Percentiles rank a stretch among this genome's conserved stretches.
Conservation (phyloP, 1,139 yeast species). For the Taiozyma sp. region DNA sequence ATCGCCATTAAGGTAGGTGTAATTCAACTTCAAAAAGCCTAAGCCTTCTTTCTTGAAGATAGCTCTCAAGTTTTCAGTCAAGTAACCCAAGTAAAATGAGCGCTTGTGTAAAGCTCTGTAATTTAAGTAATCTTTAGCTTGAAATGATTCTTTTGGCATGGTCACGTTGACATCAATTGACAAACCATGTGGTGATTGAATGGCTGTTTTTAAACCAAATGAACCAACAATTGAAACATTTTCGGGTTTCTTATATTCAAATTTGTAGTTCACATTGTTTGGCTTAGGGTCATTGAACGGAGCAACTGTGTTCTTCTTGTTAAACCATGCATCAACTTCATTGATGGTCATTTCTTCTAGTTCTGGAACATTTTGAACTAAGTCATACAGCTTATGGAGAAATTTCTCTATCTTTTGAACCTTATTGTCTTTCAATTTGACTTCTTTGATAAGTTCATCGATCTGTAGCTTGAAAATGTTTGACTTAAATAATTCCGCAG, state of each 20-base stretch:
- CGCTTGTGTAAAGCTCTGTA: slow-evolving; percentile 88
- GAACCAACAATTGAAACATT: slow-evolving; percentile 82
- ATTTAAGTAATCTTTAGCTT: slow-evolving; percentile 84
- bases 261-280: slow-evolving; percentile 59
- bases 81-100: slow-evolving; percentile 77
- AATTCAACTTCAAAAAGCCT: slow-evolving; percentile 45
- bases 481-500: slow-evolving; percentile 90
- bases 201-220: slow-evolving; percentile 81
- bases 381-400: slow-evolving; percentile 69
- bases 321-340: slow-evolving; percentile 48
- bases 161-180: slow-evolving; percentile 75
- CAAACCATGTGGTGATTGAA: slow-evolving; percentile 53
- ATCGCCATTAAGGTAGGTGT: slow-evolving; percentile 64
- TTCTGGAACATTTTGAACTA: slow-evolving; percentile 59
- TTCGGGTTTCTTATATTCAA: slow-evolving; percentile 68
- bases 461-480: slow-evolving; percentile 92
- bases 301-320: slow-evolving; percentile 49
- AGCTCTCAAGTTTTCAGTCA: slow-evolving; percentile 60
- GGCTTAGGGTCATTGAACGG: slow-evolving; percentile 95
- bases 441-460: slow-evolving; percentile 81
- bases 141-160: slow-evolving; percentile 75
- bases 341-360: slow-evolving; percentile 45
- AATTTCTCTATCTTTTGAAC: slow-evolving; percentile 68
- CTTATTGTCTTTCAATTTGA: slow-evolving; percentile 67
- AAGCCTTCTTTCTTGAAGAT: slow-evolving; percentile 52